phyloP scores from a whole-genome alignment of 2,329 filamentous ascomycete genomes.

The Phaeosphaeriaceae sp. region DNA sequence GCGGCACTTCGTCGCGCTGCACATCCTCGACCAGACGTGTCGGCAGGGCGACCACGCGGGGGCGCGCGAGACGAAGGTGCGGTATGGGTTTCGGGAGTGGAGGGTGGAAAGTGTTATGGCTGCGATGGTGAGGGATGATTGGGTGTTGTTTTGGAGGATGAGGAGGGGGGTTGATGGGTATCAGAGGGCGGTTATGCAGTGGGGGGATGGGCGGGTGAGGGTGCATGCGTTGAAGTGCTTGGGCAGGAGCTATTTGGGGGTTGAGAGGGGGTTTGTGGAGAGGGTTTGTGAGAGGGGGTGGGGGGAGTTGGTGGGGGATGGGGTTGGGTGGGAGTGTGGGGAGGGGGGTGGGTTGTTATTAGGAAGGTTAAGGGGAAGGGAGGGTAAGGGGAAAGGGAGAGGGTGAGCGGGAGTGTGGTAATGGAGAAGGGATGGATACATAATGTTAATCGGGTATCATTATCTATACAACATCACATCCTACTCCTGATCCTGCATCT shows the following conservation, averaged over 20 bases:
- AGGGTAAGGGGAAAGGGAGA: neutral
- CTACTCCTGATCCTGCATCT: slow-evolving; percentile 54
- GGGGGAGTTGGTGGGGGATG: slow-evolving; percentile 72
- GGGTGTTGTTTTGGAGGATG: slow-evolving; percentile 75
- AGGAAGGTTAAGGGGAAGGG: neutral
- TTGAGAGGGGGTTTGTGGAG: slow-evolving; percentile 73
- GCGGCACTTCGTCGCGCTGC: slow-evolving; percentile 79
- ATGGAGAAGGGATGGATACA: neutral
- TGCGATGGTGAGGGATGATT: slow-evolving; percentile 81
- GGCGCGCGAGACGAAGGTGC: slow-evolving; percentile 71
- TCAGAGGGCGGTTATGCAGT: slow-evolving; percentile 78
- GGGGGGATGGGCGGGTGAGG: slow-evolving; percentile 75
- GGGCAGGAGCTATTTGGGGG: slow-evolving; percentile 77
- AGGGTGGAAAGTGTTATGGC: slow-evolving; percentile 72
- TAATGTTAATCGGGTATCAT: slow-evolving; percentile 43
- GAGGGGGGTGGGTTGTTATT: slow-evolving; percentile 75
- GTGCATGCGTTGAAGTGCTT: slow-evolving; percentile 85
- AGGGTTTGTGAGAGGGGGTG: slow-evolving; percentile 72
- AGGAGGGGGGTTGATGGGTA: slow-evolving; percentile 79
- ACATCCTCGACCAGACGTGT: slow-evolving; percentile 88
- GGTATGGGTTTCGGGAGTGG: slow-evolving; percentile 68
- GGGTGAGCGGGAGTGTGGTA: neutral
- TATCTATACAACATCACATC: slow-evolving; percentile 12
- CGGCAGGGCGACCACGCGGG: slow-evolving; percentile 75
- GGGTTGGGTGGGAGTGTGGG: slow-evolving; percentile 85